These are phyloP conservation scores for Phascolomyces articulosus DNA, from an alignment of 371 early-diverging fungal genomes.

Conservation along the genomic window DNA sequence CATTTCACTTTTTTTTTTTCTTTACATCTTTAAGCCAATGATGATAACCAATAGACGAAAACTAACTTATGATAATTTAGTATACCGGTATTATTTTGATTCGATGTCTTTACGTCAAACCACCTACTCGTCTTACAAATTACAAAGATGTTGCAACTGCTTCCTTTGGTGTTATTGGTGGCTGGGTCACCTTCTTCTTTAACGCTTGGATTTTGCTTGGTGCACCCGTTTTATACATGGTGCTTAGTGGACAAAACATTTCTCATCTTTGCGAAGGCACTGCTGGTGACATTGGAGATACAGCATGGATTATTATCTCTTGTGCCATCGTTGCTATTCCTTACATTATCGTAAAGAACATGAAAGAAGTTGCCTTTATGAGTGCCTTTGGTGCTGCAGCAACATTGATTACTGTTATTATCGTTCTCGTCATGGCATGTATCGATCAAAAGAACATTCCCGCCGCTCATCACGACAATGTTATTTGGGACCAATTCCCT, in stretches of 20 bases:
- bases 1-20: neutral
- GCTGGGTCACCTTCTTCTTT: constrained; percentile 56
- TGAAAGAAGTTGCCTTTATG: constrained; percentile 67
- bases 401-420: constrained; percentile 64
- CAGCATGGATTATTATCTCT: constrained; percentile 69
- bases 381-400: constrained; percentile 63
- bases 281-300: constrained; percentile 33
- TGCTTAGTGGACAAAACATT: constrained; percentile 56
- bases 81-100: constrained; percentile 47
- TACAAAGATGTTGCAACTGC: constrained; percentile 40
- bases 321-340: constrained; percentile 55
- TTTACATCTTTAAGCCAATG: neutral
- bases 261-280: constrained; percentile 41
- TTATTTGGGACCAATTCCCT: constrained; percentile 59
- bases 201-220: constrained; percentile 61
- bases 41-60: neutral
- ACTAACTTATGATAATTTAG: neutral
- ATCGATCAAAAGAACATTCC: constrained; percentile 27
- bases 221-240: constrained; percentile 59
- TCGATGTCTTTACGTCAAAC: constrained; percentile 39
- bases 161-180: constrained; percentile 40
- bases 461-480: constrained; percentile 39
- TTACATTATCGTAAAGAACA: constrained; percentile 57
- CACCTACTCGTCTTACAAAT: constrained; percentile 46
- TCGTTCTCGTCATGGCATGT: constrained; percentile 49